Conservation (phyloP, 2,329 filamentous ascomycete species). For the Monosporascus sp. region DNA sequence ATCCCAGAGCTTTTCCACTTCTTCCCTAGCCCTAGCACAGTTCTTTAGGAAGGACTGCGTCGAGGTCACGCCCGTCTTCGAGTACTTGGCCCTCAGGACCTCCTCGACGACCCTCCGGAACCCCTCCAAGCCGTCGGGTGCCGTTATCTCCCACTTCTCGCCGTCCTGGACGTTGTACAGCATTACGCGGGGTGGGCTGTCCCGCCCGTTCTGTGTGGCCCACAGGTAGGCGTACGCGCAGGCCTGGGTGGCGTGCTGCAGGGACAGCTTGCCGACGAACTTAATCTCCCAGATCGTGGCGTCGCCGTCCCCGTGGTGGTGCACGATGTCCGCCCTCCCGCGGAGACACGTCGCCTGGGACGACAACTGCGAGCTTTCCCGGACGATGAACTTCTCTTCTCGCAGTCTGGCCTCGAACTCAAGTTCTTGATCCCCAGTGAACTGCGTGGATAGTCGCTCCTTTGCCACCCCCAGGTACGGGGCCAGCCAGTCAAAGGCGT, state of each 20-base stretch:
- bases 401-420: constrained; percentile 1
- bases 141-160: constrained; percentile 17
- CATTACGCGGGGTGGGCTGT: constrained; percentile 10
- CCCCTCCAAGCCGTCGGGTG: constrained; percentile 1
- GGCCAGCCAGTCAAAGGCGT: constrained; percentile 23
- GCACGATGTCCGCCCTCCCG: constrained; percentile 3
- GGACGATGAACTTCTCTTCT: neutral
- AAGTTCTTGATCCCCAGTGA: constrained; percentile 3
- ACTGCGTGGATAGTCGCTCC: constrained; percentile 12
- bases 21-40: constrained; percentile 1
- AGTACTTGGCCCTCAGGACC: constrained; percentile 16
- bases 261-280: constrained; percentile 20
- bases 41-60: constrained; percentile 1
- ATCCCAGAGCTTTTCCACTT: neutral
- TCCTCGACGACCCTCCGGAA: constrained; percentile 9
- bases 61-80: constrained; percentile 1
- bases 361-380: neutral
- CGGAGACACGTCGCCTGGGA: neutral
- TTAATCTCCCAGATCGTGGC: constrained; percentile 26
- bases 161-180: constrained; percentile 25
- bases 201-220: neutral
- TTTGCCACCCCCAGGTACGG: constrained; percentile 13
- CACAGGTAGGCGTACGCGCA: constrained; percentile 22
- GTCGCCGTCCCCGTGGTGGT: neutral
- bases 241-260: constrained; percentile 21